Conservation (phyloP, 768 basidiomycete genomes). For the Kondoa subrosea region DNA sequence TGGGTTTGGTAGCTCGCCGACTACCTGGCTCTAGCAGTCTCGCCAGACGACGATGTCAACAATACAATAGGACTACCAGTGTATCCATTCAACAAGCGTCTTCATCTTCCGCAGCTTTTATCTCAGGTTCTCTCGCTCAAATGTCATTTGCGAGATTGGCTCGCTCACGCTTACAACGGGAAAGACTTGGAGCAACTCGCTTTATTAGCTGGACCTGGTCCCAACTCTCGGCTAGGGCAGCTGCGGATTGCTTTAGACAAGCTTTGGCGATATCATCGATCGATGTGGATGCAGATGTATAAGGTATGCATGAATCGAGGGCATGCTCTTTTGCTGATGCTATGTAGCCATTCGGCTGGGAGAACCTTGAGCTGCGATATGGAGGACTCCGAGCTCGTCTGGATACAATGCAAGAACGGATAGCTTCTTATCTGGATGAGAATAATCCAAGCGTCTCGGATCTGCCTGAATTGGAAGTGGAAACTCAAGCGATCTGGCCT, state of each 20-base stretch:
- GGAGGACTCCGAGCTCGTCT: slow-evolving; percentile 22
- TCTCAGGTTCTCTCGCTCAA: slow-evolving; percentile 24
- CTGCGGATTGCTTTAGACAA: slow-evolving; percentile 16
- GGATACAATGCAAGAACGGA: slow-evolving; percentile 25
- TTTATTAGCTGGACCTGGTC: slow-evolving; percentile 13
- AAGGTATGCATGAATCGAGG: slow-evolving; percentile 20
- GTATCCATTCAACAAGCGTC: slow-evolving; percentile 21
- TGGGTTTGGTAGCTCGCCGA: slow-evolving; percentile 20
- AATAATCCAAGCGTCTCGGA: not conserved
- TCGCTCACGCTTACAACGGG: slow-evolving; percentile 17
- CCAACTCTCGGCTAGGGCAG: slow-evolving; percentile 16
- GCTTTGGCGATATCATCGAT: slow-evolving; percentile 9
- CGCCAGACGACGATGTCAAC: slow-evolving; percentile 13
- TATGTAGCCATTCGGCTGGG: not conserved
- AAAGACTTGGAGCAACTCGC: slow-evolving; percentile 19
- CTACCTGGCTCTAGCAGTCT: slow-evolving; percentile 20
- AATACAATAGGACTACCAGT: slow-evolving; percentile 19
- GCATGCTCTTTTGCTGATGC: not conserved
- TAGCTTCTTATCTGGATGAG: not conserved
- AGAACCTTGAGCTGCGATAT: slow-evolving; percentile 24
- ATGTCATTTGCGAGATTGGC: slow-evolving; percentile 22
- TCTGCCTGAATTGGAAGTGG: slow-evolving; percentile 6
- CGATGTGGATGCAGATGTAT: slow-evolving; percentile 23
- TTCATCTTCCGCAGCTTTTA: slow-evolving; percentile 21
- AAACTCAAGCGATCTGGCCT: slow-evolving; percentile 1